Conservation (phyloP, 2,329 filamentous ascomycete species). For the Setomelanomma holmii region DNA sequence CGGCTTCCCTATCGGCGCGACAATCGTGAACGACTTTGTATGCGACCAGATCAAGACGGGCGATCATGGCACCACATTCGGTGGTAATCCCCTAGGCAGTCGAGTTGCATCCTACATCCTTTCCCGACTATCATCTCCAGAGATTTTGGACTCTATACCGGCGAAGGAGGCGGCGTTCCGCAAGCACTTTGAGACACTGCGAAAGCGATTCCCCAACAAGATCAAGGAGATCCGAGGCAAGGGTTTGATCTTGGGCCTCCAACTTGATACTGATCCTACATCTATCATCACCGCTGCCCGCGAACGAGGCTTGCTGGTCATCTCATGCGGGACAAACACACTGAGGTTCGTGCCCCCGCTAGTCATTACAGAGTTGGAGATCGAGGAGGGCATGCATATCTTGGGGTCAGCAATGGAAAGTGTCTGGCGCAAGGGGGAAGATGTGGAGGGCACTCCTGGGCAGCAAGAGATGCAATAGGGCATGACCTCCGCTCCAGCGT, state of each 20-base stretch:
- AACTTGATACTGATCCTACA: constrained; percentile 76
- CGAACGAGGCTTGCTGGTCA: constrained; percentile 85
- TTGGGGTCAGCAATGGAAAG: constrained; percentile 71
- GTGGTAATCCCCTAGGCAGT: constrained; percentile 86
- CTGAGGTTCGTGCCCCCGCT: constrained; percentile 90
- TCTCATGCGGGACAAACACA: constrained; percentile 92
- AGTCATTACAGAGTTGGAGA: constrained; percentile 80
- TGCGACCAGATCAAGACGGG: constrained; percentile 74
- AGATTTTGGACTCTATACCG: constrained; percentile 73
- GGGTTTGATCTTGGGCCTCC: constrained; percentile 85
- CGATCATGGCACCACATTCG: constrained; percentile 94
- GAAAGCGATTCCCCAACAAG: constrained; percentile 70
- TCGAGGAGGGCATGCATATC: constrained; percentile 77
- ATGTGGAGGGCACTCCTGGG: constrained; percentile 39
- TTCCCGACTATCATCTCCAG: constrained; percentile 72
- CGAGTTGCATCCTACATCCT: constrained; percentile 88
- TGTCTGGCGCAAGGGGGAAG: constrained; percentile 55
- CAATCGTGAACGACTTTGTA: constrained; percentile 71
- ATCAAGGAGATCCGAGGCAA: constrained; percentile 81
- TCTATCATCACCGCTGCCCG: constrained; percentile 83
- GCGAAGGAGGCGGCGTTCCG: constrained; percentile 70
- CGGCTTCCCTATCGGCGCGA: constrained; percentile 92
- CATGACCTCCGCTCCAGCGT: neutral
- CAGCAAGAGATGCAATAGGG: constrained; percentile 45
- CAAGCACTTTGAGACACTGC: constrained; percentile 63